Percentiles rank a stretch among this genome's conserved stretches.
These are phyloP conservation scores for Aspergillus baeticus DNA, from an alignment of 495 filamentous ascomycete genomes.

Conservation along the genomic window DNA sequence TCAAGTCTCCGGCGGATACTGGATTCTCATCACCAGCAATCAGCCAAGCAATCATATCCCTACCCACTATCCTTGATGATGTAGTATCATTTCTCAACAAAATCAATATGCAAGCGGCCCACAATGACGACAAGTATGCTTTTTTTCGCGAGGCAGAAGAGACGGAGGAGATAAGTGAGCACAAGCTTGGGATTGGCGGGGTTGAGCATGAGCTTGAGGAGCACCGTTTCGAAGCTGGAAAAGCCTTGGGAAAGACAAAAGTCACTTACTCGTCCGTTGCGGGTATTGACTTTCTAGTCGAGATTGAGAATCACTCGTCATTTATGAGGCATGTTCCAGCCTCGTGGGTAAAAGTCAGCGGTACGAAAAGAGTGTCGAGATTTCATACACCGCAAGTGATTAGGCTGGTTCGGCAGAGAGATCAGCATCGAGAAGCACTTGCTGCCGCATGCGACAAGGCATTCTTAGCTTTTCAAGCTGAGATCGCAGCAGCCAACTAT, in stretches of 20 bases:
- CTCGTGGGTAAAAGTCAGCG: conserved; percentile 89
- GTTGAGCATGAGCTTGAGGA: conserved; percentile 84
- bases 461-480: conserved; percentile 64
- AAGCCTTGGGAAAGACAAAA: conserved; percentile 65
- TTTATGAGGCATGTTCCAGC: conserved; percentile 84
- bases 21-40: conserved; percentile 74
- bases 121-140: conserved; percentile 83
- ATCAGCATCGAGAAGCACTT: conserved; percentile 92
- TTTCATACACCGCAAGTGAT: conserved; percentile 95
- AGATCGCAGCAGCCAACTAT: conserved; percentile 79
- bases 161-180: conserved; percentile 77
- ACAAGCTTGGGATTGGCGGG: conserved; percentile 87
- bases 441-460: conserved; percentile 92
- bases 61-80: conserved; percentile 72
- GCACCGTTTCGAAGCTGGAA: conserved; percentile 68
- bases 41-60: conserved; percentile 66
- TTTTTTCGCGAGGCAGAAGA: conserved; percentile 91
- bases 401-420: conserved; percentile 77
- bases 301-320: conserved; percentile 70
- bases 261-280: conserved; percentile 77
- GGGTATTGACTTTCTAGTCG: conserved; percentile 92
- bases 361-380: conserved; percentile 87
- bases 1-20: conserved; percentile 63
- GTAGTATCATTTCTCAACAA: conserved; percentile 74
- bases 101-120: conserved; percentile 83